These are phyloP conservation scores for Mortierella sp. DNA, from an alignment of 371 early-diverging fungal genomes.

Conservation along the genomic window DNA sequence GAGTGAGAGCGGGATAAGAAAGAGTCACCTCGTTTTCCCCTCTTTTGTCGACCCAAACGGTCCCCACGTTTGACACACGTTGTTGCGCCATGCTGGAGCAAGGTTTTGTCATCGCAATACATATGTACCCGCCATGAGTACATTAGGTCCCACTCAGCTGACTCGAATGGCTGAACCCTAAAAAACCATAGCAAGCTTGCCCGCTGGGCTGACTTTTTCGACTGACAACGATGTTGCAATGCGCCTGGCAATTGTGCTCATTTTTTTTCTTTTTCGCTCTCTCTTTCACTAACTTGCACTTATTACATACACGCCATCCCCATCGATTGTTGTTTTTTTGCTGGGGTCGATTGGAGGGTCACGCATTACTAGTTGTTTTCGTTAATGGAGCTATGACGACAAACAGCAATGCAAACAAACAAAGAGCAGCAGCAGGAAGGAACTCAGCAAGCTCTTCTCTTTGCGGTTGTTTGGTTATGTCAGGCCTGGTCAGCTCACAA, in stretches of 20 bases:
- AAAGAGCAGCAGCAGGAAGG: not conserved
- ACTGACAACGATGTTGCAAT: too few relatives aligned
- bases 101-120: constrained; percentile 11
- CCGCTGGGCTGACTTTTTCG: too few relatives aligned
- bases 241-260: too few relatives aligned
- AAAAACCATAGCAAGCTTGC: not conserved
- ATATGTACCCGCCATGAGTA: not conserved
- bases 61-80: not conserved
- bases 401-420: not conserved
- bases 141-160: not conserved
- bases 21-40: not conserved
- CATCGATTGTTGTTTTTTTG: not conserved
- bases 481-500: constrained; percentile 1
- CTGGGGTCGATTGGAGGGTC: constrained; percentile 4
- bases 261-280: too few relatives aligned
- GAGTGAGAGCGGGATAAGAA: not conserved
- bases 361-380: not conserved
- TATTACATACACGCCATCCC: not conserved
- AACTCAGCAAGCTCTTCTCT: too few relatives aligned
- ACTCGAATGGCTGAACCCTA: not conserved
- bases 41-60: not conserved
- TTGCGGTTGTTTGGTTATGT: too few relatives aligned
- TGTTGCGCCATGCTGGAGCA: constrained; percentile 12
- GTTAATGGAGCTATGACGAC: constrained; percentile 5
- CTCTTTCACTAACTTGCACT: not conserved